Base-by-base conservation (phyloP, 768 basidiomycete species). In the Mycena belliarum region DNA sequence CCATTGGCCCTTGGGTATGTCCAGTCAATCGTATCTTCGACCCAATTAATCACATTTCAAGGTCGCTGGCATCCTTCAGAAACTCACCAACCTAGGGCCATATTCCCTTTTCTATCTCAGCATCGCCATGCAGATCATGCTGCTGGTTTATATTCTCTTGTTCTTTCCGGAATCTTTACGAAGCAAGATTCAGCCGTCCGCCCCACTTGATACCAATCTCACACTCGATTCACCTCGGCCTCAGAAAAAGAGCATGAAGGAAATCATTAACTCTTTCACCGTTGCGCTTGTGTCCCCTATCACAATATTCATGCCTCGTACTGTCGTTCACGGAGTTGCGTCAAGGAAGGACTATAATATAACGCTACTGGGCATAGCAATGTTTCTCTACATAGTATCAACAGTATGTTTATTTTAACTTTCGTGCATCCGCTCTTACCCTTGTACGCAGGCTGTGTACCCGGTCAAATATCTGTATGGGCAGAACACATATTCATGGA, bases 391-490 rank as follows among this genome's bases (percentile, higher is more conserved):
- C 69, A 70, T 86, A 32, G 76, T 91, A 29, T 82, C 90, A 3
- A 80, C 79, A 46, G 89, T 90, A 68, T n/a, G n/a, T n/a, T n/a
- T n/a, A n/a, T n/a, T n/a, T n/a, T n/a, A n/a, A 65, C 85, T 73
- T 9, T 20, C 32, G 12, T 16, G 42, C n/a, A 24, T 40, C 38
- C 18, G 38, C 38, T 40, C 11, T 21, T 35, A 35, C 48, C 18
- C 47, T n/a, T 44, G 56, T 25, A 23, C 23, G 1, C 56, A 88
- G 81, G 91, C 88, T 18, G 70, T 92, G 1, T 87, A 85, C 69
- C 85, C 84, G 50, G 76, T 87, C 57, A 93, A 92, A 70, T 91
- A 91, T 63, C 72, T 92, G 33, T 93, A 91, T 59, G 89, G 87
- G 0, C 83, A 84, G 63, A 87, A 91, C 65, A 74, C 86, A 11